A percentile compares a stretch with the other conserved stretches of the same genome.
phyloP scores from a whole-genome alignment of 1,139 yeast genomes.

The Cylindricascospora bacillispora region DNA sequence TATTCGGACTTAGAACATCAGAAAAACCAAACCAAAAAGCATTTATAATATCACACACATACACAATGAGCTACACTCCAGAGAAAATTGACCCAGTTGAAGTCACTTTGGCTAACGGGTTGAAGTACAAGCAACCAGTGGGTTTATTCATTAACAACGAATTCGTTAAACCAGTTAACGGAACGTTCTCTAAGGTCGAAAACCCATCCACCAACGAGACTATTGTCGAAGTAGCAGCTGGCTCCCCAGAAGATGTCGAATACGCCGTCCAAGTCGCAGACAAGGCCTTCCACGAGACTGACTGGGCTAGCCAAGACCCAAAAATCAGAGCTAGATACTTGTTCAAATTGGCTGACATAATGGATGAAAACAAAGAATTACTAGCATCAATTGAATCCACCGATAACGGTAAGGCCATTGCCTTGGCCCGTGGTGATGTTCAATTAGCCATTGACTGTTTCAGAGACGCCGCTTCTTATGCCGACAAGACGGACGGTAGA shows the following conservation, averaged over 20 bases:
- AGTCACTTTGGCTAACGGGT: constrained; percentile 46
- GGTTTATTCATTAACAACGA: constrained; percentile 79
- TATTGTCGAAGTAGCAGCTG: constrained; percentile 45
- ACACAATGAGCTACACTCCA: constrained; percentile 4
- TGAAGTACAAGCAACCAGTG: constrained; percentile 49
- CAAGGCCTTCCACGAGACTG: constrained; percentile 36
- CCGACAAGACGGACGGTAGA: constrained; percentile 65
- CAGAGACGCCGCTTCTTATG: constrained; percentile 74
- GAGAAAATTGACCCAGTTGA: constrained; percentile 28
- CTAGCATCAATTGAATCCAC: constrained; percentile 44
- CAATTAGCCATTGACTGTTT: constrained; percentile 42
- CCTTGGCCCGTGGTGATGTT: constrained; percentile 40
- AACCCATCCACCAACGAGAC: constrained; percentile 53
- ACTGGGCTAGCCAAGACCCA: constrained; percentile 33
- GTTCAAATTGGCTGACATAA: constrained; percentile 39
- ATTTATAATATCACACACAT: no score
- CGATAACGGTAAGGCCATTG: constrained; percentile 50
- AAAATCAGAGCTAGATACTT: constrained; percentile 34
- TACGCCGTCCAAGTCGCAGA: constrained; percentile 51
- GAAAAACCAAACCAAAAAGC: no score
- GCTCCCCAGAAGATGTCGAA: constrained; percentile 45
- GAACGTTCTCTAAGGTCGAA: constrained; percentile 49
- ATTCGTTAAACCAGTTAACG: constrained; percentile 49
- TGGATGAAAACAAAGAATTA: constrained; percentile 36
- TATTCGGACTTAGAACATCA: no score